Evolutionary conservation across 495 filamentous ascomycete genomes (phyloP), one percentile per base, ranked within the genome.

Genomic region (Penicillium parvum): DNA sequence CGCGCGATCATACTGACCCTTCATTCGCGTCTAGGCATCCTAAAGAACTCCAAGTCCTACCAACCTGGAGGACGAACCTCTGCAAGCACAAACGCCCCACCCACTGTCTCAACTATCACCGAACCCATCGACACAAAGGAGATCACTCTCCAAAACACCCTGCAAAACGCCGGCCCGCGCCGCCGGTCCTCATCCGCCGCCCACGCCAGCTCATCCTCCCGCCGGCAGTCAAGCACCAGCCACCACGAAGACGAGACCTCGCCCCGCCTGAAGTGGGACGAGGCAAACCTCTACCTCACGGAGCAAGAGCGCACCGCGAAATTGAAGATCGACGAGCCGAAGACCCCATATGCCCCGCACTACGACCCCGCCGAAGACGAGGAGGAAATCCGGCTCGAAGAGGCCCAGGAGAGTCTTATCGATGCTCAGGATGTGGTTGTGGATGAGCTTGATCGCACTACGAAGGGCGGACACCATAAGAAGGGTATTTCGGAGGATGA

Each of bases 261-360:
- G 27, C 80, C 83, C 58, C 84, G 90, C 9, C 73, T 98, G 42
- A 94, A 96, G 61, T 98, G 92, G 92, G 92, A 98, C 56, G 92
- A 98, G 63, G 92, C 88, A 15, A 97, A 97, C 51, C 73, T 98
- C 15, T 97, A 96, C 63, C 75, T 97, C 9, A 88, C 90, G 4
- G 92, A 97, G 69, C 92, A 96, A 63, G 86, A 97, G 65, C 90
- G 87, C 61, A 88, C 82, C 25, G 79, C 85, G 21, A 97, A 91
- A 32, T 97, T 97, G 94, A 97, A 97, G 74, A 97, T 98, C 57
- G 83, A 86, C 52, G 92, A 98, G 69, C 92, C 92, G 35, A 98
- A 98, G 75, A 98, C 92, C 12, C 92, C 92, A 0, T 98, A 88
- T 52, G 92, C 88, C 11, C 84, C 80, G 53, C 85, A 86, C 47